These are phyloP conservation scores for Melanomma pulvis-pyrius DNA, from an alignment of 495 filamentous ascomycete genomes.

Conservation along the genomic window DNA sequence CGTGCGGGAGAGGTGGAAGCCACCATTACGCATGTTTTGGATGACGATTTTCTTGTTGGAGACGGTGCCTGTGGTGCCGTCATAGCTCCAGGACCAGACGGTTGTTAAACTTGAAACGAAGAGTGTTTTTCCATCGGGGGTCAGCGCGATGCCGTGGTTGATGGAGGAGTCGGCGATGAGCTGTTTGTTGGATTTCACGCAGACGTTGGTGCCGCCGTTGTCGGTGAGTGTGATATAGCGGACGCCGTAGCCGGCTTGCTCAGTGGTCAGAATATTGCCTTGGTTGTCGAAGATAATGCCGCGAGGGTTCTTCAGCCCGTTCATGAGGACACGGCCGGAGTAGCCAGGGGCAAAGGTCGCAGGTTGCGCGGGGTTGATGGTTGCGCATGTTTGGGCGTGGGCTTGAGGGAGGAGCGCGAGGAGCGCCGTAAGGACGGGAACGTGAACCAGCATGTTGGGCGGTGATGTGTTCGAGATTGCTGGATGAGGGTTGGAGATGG, in stretches of 20 bases:
- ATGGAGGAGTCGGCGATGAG: conserved; percentile 47
- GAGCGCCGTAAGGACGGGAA: conserved; percentile 1
- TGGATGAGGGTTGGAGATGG: no score
- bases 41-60: conserved; percentile 16
- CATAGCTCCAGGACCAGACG: conserved; percentile 21
- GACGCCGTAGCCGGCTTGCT: conserved; percentile 55
- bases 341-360: conserved; percentile 51
- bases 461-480: background rate
- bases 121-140: conserved; percentile 24
- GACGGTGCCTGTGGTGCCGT: conserved; percentile 10
- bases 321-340: conserved; percentile 56
- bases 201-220: conserved; percentile 54
- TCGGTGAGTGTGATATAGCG: conserved; percentile 53
- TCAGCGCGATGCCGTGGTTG: conserved; percentile 27
- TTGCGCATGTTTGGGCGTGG: conserved; percentile 13
- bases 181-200: conserved; percentile 23
- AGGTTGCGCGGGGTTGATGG: conserved; percentile 17
- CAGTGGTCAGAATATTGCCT: conserved; percentile 64
- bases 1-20: conserved; percentile 14
- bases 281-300: conserved; percentile 59
- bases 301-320: conserved; percentile 56
- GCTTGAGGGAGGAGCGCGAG: conserved; percentile 5
- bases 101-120: conserved; percentile 6
- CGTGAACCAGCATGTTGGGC: background rate
- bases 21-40: conserved; percentile 15